These are phyloP conservation scores for Ustilago esculenta DNA, from an alignment of 1,284 basidiomycete species.

Conservation along the genomic window DNA sequence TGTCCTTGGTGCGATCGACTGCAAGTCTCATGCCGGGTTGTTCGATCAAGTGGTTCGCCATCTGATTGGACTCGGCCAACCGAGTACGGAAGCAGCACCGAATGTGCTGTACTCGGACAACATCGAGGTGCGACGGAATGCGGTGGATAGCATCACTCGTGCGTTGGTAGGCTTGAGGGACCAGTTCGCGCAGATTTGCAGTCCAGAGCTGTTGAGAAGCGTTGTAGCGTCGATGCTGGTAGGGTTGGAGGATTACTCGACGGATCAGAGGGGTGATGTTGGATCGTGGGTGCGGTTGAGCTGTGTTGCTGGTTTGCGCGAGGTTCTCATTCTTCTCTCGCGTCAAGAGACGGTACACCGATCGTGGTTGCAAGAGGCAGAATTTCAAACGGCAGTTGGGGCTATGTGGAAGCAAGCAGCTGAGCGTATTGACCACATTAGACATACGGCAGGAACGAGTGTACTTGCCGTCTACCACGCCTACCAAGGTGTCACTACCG, in stretches of 20 bases:
- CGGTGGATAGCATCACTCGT: constrained; percentile 74
- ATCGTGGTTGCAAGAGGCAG: constrained; percentile 6
- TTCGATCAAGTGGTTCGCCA: constrained; percentile 73
- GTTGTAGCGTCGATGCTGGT: constrained; percentile 63
- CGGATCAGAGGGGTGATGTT: constrained; percentile 94
- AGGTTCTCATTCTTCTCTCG: constrained; percentile 72
- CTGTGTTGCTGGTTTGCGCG: constrained; percentile 74
- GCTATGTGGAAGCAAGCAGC: constrained; percentile 86
- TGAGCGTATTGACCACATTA: constrained; percentile 89
- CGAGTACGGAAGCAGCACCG: constrained; percentile 69
- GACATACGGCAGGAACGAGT: constrained; percentile 77
- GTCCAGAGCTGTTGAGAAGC: not conserved
- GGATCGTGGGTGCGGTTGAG: constrained; percentile 93
- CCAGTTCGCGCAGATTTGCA: constrained; percentile 1
- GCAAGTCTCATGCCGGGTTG: constrained; percentile 72
- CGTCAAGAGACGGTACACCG: not conserved
- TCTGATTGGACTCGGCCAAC: constrained; percentile 73
- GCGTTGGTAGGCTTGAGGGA: constrained; percentile 4
- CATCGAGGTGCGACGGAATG: constrained; percentile 78
- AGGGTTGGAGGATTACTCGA: constrained; percentile 87
- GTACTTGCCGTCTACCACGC: constrained; percentile 30
- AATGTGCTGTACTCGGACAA: constrained; percentile 34
- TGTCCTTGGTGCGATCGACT: constrained; percentile 79
- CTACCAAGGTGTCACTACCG: not conserved
- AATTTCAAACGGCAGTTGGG: constrained; percentile 62